phyloP scores from a whole-genome alignment of 805 yeast genomes.

The Monosporozyma unispora region DNA sequence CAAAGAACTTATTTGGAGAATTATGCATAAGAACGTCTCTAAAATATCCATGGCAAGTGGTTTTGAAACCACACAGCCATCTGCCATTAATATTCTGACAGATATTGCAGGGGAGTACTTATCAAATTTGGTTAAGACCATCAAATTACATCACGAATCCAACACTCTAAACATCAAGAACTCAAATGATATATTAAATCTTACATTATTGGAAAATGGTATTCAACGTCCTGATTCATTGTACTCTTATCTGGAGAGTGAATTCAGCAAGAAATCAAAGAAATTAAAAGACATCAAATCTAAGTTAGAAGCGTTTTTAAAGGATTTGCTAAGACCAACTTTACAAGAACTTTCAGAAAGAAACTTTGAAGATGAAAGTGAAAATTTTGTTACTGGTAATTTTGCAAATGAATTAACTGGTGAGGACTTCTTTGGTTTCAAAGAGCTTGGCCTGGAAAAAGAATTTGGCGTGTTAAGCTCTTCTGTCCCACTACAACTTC shows the following conservation, averaged over 20 bases:
- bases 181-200: conserved; percentile 40
- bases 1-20: conserved; percentile 52
- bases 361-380: conserved; percentile 81
- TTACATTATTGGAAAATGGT: conserved; percentile 78
- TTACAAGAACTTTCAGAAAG: conserved; percentile 63
- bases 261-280: conserved; percentile 54
- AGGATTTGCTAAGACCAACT: conserved; percentile 75
- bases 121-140: conserved; percentile 59
- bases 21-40: conserved; percentile 60
- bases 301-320: conserved; percentile 63
- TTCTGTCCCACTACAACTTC: conserved; percentile 79
- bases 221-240: conserved; percentile 69
- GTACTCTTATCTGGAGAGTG: conserved; percentile 65
- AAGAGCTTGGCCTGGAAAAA: conserved; percentile 84
- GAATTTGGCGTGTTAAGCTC: conserved; percentile 80
- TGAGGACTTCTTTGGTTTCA: conserved; percentile 96
- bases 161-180: conserved; percentile 30
- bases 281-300: conserved; percentile 60
- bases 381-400: conserved; percentile 90
- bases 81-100: conserved; percentile 69
- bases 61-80: conserved; percentile 72
- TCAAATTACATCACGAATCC: conserved; percentile 66
- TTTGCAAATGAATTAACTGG: conserved; percentile 82
- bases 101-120: conserved; percentile 78
- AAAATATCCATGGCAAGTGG: conserved; percentile 88